Evolutionary conservation across 2,329 filamentous ascomycete species (phyloP), one percentile per base, ranked within the genome.

Genomic region (Plectosphaerella cucumerina): DNA sequence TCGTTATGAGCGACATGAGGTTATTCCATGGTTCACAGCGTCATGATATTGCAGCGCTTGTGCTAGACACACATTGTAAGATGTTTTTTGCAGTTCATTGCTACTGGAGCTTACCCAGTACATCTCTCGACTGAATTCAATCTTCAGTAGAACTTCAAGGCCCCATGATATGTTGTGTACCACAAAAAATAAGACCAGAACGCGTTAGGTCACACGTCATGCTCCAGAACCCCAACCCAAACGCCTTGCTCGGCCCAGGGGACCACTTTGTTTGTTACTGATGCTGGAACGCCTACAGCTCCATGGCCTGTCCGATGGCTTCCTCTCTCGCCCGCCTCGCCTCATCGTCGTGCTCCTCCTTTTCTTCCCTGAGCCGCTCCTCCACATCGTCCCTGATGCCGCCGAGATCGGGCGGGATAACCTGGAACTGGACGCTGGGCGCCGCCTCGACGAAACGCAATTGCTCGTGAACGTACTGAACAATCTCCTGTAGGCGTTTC

Each of bases 341-440:
- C 26, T 70, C 65, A 20, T 84, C 78, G 54, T 85, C 76, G 55
- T 71, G 75, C 51, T 84, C 81, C 49, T 85, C 78, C 15, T 72
- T 73, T 63, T 86, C 81, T 60, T 89, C 86, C 58, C 81, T 82
- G 46, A 90, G 67, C 56, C 79, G 73, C 49, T 81, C 77, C 61
- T 92, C 88, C 1, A 89, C 81, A 50, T 89, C 81, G 51, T 87
- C 82, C 56, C 87, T 75, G 11, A 89, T 76, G 41, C 77, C 82
- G 17, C 80, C 76, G 6, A 94, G 76, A 62, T 93, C 89, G 0
- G 89, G 87, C 10, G 90, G 90, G 49, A 97, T 88, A 43, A 84
- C 80, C 58, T 84, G 82, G 70, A 91, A 87, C 67, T 96, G 90
- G 23, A 96, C 90, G 60, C 90, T 96, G 1, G 94, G 94, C 8